phyloP scores from a whole-genome alignment of 257 asterid genomes.

The Solanum dulcamara region DNA sequence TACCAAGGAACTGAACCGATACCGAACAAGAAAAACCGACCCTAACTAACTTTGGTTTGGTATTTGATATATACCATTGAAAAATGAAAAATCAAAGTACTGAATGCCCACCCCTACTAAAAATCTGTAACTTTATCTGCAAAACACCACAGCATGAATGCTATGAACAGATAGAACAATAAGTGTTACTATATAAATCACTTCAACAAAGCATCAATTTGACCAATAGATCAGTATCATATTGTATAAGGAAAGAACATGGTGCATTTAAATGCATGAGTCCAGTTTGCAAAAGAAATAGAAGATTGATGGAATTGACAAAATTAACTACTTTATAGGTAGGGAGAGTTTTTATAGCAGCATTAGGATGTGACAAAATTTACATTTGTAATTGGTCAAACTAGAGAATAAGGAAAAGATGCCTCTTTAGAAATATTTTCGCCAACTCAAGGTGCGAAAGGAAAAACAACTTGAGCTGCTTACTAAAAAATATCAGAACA shows the following conservation, averaged over 20 bases:
- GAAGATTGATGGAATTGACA: background rate
- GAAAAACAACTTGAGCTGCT: background rate
- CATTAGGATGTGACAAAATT: background rate
- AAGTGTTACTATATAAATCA: background rate
- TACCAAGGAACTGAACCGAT: background rate
- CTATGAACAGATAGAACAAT: background rate
- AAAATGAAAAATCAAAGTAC: background rate
- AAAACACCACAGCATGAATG: background rate
- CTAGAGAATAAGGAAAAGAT: background rate
- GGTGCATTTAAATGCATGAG: background rate
- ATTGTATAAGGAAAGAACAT: background rate
- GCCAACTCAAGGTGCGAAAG: background rate
- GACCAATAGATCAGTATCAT: background rate
- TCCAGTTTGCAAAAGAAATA: background rate
- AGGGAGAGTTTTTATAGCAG: background rate
- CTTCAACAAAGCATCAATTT: background rate
- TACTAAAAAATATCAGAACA: background rate
- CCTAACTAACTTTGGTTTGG: background rate
- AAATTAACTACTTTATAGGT: background rate
- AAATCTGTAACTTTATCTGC: background rate
- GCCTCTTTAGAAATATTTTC: background rate
- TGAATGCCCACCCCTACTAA: background rate
- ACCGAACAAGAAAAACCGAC: background rate
- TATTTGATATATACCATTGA: background rate
- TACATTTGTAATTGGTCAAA: background rate